Base-by-base conservation (phyloP, 139 green algal genomes). In the Zygnema circumcarinatum region DNA sequence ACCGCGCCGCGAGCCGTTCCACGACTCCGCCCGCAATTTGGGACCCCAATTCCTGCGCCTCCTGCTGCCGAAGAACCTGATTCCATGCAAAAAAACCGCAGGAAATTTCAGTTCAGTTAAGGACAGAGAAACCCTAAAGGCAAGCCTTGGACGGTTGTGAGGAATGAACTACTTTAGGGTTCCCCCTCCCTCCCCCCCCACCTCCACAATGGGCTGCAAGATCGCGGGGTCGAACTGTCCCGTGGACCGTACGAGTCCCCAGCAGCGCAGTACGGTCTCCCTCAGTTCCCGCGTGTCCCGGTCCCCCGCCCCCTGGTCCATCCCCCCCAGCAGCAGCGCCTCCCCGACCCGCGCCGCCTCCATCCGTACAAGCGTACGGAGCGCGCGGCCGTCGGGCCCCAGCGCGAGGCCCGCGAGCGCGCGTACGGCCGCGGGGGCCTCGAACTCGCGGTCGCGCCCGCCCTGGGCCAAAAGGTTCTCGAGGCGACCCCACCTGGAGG, bases 321-420 rank as follows among this genome's bases (percentile, higher is more conserved):
- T 52, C 31, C 32, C 33, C 2, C 56, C 81, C 0, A 87, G n/a
- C 29, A 83, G 38, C 25, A 82, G 69, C 38, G 72, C 83, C 83
- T 88, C 83, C 20, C 29, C 56, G 7, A 88, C 83, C 1, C 83
- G n/a, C 40, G 79, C 83, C n/a, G 69, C 83, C 73, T 88, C 83
- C 25, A 21, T 38, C 38, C 36, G 73, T 35, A 88, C 83, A 35
- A 88, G 83, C 7, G 7, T 2, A n/a, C 83, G 1, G 25, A 88
- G 38, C 36, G 69, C 54, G 29, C 38, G 36, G 0, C 83, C 83
- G 1, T 83, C 83, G 16, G 69, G 68, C 16, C 83, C 83, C n/a
- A 88, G 83, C 25, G 79, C 31, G 7, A 88, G 83, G 2, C 11
- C 72, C 39, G 81, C 42, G 0, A 88, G 0, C 35, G 83, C 54